Evolutionary conservation across 2,329 filamentous ascomycete genomes (phyloP), one percentile per base, ranked within the genome.

Genomic region (Escovopsis sp.): DNA sequence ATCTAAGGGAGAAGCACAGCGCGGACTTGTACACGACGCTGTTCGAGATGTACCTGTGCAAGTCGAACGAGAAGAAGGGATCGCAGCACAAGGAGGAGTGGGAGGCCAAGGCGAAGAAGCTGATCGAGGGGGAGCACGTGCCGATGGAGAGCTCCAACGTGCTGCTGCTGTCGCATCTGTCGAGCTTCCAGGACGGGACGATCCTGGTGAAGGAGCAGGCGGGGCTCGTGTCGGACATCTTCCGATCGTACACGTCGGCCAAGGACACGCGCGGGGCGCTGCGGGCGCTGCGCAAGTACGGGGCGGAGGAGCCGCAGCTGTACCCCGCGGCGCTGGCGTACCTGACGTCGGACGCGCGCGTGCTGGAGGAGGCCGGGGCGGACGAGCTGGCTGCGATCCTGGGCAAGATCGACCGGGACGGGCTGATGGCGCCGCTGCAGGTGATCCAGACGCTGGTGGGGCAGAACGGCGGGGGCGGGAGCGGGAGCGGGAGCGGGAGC

Each of bases 11-110:
- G 26, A 69, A 75, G 8, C 82, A 94, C 51, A 81, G 76, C 43
- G 72, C 79, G 2, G 92, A 98, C 54, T 67, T 98, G 13, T 90
- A 90, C 50, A 96, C 88, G 0, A 94, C 92, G 0, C 57, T 98
- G 12, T 96, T 98, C 51, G 92, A 98, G 56, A 96, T 98, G 81
- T 98, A 96, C 51, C 65, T 98, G 8, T 82, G 93, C 55, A 90
- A 86, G 47, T 82, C 88, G 16, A 80, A 76, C 39, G 73, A 78
- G 39, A 79, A 79, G 49, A 82, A 77, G 48, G 77, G 77, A 9
- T 63, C 66, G 32, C 56, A 55, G 52, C 58, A 86, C 42, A 76
- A 79, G 43, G 72, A 80, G 46, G 72, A 79, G 43, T 98, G 90
- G 88, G 85, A 94, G 51, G 68, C 68, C 30, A 94, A 92, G 53